These are phyloP conservation scores for Eucalyptus polybractea DNA, from an alignment of 345 rosid genomes.

Conservation along the genomic window DNA sequence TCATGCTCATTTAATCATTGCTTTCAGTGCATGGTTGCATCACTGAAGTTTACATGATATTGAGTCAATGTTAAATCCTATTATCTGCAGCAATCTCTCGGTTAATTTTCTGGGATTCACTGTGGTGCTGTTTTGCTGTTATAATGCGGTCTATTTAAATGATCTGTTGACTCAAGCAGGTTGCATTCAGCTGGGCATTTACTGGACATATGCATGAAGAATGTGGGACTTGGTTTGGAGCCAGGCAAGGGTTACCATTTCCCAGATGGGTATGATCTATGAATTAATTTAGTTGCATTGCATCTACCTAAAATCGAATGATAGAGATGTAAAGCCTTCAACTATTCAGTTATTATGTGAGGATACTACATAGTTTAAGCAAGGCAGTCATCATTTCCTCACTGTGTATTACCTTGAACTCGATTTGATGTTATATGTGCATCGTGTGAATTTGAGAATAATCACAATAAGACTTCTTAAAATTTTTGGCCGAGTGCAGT, in stretches of 20 bases:
- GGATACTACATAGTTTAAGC: not conserved
- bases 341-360: not conserved
- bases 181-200: constrained; percentile 91
- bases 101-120: not conserved
- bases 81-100: not conserved
- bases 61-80: not conserved
- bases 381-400: not conserved
- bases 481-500: not conserved
- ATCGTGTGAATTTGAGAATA: not conserved
- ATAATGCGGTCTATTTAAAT: not conserved
- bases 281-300: not conserved
- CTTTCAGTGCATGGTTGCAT: not conserved
- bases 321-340: not conserved
- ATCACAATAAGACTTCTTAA: not conserved
- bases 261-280: constrained; percentile 56
- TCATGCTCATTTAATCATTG: not conserved
- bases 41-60: not conserved
- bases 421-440: not conserved
- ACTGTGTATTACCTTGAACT: not conserved
- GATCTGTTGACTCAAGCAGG: constrained; percentile 12
- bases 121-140: not conserved
- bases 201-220: constrained; percentile 48
- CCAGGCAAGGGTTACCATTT: constrained; percentile 86
- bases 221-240: constrained; percentile 54
- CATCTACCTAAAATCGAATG: not conserved